These are phyloP conservation scores for Globisporangium alternatum DNA, from an alignment of 352 stramenopile genomes.

Conservation along the genomic window DNA sequence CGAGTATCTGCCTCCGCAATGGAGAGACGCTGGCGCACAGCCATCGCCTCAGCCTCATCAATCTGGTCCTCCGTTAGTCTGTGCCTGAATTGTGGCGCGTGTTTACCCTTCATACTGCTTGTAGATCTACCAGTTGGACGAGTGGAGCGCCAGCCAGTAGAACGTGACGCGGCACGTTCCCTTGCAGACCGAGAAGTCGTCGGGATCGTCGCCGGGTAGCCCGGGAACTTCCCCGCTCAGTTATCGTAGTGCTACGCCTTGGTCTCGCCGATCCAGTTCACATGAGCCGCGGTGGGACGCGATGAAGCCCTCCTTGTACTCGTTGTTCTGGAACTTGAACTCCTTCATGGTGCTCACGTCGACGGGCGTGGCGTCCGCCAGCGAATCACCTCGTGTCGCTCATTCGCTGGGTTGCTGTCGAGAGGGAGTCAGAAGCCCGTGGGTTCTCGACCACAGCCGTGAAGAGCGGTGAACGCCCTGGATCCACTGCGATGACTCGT, in stretches of 20 bases:
- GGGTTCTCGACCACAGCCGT: no score
- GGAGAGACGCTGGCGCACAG: no score
- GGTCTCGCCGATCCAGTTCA: slow-evolving; percentile 44
- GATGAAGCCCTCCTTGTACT: slow-evolving; percentile 36
- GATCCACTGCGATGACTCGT: no score
- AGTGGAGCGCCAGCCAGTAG: slow-evolving; percentile 59
- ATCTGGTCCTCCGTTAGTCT: no score
- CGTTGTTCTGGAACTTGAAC: slow-evolving; percentile 50
- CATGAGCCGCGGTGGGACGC: slow-evolving; percentile 46
- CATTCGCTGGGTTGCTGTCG: no score
- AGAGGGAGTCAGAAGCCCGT: no score
- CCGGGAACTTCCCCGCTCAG: slow-evolving; percentile 32
- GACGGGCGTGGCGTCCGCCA: slow-evolving; percentile 21
- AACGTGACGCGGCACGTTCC: slow-evolving; percentile 53
- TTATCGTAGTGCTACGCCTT: slow-evolving; percentile 35
- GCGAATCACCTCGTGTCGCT: no score
- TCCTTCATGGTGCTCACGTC: slow-evolving; percentile 32
- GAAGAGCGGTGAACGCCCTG: no score
- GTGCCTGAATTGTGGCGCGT: no score
- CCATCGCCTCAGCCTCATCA: no score
- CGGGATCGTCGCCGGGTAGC: slow-evolving; percentile 45
- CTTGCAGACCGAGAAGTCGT: slow-evolving; percentile 44
- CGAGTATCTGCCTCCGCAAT: no score
- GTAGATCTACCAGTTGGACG: slow-evolving; percentile 53
- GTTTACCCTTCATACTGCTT: no score